These are phyloP conservation scores for Penicillium sp. DNA, from an alignment of 2,329 filamentous ascomycete species.

Conservation along the genomic window DNA sequence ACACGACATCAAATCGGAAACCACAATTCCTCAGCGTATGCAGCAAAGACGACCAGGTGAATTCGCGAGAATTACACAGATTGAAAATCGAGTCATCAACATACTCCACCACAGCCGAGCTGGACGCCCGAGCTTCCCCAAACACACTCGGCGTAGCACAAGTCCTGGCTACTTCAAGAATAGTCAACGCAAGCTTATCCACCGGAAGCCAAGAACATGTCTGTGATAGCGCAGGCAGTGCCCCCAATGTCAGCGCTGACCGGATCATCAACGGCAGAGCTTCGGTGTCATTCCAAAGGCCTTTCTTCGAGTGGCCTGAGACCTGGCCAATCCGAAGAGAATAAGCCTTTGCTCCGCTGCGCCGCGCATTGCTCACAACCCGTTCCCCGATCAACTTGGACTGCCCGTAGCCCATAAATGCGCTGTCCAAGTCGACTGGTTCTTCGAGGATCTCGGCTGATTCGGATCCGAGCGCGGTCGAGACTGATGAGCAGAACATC, in stretches of 20 bases:
- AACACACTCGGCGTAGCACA: slow-evolving; percentile 4
- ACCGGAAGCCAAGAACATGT: slow-evolving; percentile 34
- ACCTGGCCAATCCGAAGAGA: slow-evolving; percentile 37
- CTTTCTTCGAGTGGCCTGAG: slow-evolving; percentile 33
- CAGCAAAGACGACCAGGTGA: slow-evolving; percentile 37
- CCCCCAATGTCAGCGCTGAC: slow-evolving; percentile 28
- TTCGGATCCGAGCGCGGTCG: slow-evolving; percentile 32
- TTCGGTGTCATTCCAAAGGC: slow-evolving; percentile 36
- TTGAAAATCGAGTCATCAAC: slow-evolving; percentile 31
- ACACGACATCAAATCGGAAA: slow-evolving; percentile 35
- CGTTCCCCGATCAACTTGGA: slow-evolving; percentile 34
- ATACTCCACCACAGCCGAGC: not conserved
- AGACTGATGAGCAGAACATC: slow-evolving; percentile 53
- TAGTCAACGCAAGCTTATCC: slow-evolving; percentile 25
- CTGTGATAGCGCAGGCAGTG: slow-evolving; percentile 24
- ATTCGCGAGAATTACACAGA: slow-evolving; percentile 29
- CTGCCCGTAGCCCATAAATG: slow-evolving; percentile 33
- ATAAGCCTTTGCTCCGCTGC: slow-evolving; percentile 24
- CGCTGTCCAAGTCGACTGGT: slow-evolving; percentile 12
- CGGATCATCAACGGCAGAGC: slow-evolving; percentile 34
- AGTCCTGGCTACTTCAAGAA: slow-evolving; percentile 26
- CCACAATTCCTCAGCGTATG: slow-evolving; percentile 28
- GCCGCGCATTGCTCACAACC: slow-evolving; percentile 29
- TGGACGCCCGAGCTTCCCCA: not conserved
- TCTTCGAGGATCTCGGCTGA: slow-evolving; percentile 16